Percentiles rank a stretch among this genome's conserved stretches.
Evolutionary conservation across 108 stramenopile species (phyloP).

Genomic region (Craspedostauros australis): DNA sequence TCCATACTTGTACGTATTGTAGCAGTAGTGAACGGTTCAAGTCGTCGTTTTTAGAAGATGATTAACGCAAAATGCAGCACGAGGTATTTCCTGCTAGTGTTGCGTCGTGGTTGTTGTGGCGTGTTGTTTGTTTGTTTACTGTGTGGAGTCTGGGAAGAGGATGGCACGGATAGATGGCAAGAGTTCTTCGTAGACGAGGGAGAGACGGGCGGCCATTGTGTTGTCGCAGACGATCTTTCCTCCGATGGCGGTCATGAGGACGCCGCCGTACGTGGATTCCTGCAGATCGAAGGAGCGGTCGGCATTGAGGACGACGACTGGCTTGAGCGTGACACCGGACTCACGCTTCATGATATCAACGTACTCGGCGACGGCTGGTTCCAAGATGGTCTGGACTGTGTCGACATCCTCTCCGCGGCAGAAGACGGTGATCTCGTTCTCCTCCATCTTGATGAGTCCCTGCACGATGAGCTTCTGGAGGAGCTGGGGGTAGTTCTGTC

Average conservation of each 20-base stretch:
- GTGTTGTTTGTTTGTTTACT: slow-evolving; percentile 13
- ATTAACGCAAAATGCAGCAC: too few relatives aligned
- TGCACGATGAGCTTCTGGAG: slow-evolving; percentile 96
- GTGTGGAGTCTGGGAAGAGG: slow-evolving; percentile 76
- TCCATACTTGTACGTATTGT: too few relatives aligned
- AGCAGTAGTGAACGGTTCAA: too few relatives aligned
- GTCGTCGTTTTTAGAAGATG: too few relatives aligned
- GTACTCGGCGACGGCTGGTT: slow-evolving; percentile 85
- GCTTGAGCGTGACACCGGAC: slow-evolving; percentile 74
- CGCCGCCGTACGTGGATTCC: slow-evolving; percentile 82
- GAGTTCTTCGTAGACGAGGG: slow-evolving; percentile 88
- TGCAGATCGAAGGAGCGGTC: slow-evolving; percentile 59
- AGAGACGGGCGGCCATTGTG: slow-evolving; percentile 88
- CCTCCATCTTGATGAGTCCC: slow-evolving; percentile 98
- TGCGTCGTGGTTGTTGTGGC: too few relatives aligned
- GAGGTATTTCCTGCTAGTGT: too few relatives aligned
- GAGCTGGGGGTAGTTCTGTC: slow-evolving; percentile 87
- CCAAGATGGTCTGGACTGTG: slow-evolving; percentile 68
- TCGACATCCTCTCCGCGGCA: slow-evolving; percentile 87
- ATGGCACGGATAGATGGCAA: slow-evolving; percentile 92
- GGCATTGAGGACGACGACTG: slow-evolving; percentile 74
- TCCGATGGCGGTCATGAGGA: slow-evolving; percentile 83
- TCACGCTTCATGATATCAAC: slow-evolving; percentile 89
- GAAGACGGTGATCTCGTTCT: slow-evolving; percentile 82
- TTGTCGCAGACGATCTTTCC: slow-evolving; percentile 97